A percentile compares a stretch with the other conserved stretches of the same genome.
phyloP scores from a whole-genome alignment of 2,329 filamentous ascomycete species.

The Niveomyces coronatus region DNA sequence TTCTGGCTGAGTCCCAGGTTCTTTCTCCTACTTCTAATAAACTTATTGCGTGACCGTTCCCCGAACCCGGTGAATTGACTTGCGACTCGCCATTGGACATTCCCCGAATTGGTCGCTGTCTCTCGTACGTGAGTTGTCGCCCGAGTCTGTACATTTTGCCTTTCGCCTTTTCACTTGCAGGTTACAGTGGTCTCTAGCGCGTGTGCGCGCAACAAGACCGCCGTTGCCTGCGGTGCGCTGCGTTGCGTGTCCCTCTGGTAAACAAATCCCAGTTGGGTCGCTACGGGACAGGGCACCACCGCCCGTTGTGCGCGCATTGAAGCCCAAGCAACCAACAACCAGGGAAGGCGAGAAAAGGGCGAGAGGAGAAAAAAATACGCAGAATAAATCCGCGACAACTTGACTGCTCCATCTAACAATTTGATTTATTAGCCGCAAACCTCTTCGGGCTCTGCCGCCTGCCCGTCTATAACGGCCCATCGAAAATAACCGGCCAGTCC shows the following conservation, averaged over 20 bases:
- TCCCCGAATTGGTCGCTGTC: no score
- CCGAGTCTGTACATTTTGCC: constrained; percentile 3
- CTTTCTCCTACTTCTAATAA: neutral
- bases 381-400: neutral
- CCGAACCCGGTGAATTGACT: no score
- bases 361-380: neutral
- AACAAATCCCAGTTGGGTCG: constrained; percentile 10
- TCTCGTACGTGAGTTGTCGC: neutral
- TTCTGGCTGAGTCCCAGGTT: neutral
- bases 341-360: neutral
- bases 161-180: no score
- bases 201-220: constrained; percentile 2
- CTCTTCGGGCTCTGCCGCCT: constrained; percentile 10
- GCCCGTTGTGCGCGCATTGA: constrained; percentile 9
- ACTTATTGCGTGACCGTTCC: no score
- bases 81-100: no score
- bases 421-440: constrained; percentile 3
- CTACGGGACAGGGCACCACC: constrained; percentile 7
- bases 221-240: neutral
- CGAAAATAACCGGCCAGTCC: neutral
- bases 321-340: constrained; percentile 8
- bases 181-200: no score
- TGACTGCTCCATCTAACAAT: constrained; percentile 2
- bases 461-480: neutral
- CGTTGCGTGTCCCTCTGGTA: constrained; percentile 2